Conservation (phyloP, 208 protist genomes). For the Sergeia podlipaevii region DNA sequence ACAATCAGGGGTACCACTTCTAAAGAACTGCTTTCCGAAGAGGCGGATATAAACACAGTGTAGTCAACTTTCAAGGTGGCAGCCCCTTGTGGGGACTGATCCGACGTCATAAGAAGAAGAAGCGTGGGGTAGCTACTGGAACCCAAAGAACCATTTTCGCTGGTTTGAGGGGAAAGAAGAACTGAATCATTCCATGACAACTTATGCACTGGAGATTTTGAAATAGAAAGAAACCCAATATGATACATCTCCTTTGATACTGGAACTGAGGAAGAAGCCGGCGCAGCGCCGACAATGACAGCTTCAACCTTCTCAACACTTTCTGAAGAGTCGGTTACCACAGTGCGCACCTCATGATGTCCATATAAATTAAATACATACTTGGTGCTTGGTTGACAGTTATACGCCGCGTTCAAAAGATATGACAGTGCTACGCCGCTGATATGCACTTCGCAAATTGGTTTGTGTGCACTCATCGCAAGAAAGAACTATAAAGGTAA, state of each 20-base stretch:
- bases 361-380: constrained; percentile 35
- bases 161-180: no score
- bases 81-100: not conserved
- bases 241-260: constrained; percentile 6
- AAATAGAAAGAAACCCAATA: constrained; percentile 35
- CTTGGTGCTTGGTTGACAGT: constrained; percentile 8
- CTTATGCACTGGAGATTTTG: constrained; percentile 47
- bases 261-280: not conserved
- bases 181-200: constrained; percentile 48
- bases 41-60: constrained; percentile 22
- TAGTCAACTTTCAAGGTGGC: constrained; percentile 38
- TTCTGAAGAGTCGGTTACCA: constrained; percentile 34
- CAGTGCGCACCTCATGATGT: constrained; percentile 15
- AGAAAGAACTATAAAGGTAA: no score
- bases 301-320: constrained; percentile 15
- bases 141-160: no score
- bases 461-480: no score
- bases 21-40: not conserved
- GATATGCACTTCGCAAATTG: constrained; percentile 33
- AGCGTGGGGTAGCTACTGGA: no score
- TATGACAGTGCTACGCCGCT: constrained; percentile 39
- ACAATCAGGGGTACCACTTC: constrained; percentile 29
- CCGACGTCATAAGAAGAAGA: constrained; percentile 39
- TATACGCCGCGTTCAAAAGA: constrained; percentile 32
- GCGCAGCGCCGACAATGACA: constrained; percentile 25